Evolutionary conservation across 208 protist genomes (phyloP), one percentile per base, ranked within the genome.

Genomic region (Borovskyia barvae): DNA sequence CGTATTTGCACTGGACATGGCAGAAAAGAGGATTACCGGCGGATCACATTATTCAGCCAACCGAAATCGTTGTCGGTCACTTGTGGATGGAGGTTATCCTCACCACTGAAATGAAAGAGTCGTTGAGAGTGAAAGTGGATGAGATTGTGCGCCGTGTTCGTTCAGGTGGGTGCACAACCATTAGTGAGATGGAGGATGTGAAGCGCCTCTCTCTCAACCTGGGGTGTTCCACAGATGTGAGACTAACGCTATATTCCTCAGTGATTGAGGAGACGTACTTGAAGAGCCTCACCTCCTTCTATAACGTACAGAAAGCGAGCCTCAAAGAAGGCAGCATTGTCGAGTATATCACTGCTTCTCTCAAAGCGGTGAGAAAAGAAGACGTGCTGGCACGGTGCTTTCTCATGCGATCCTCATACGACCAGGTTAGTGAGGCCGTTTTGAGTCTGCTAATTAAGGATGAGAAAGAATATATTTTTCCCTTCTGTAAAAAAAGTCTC

Each of bases 1-100:
- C 79, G 22, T 94, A 90, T 48, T 59, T 89, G 43, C 87, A 94
- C 66, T 85, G 84, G 75, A 77, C 70, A 24, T 94, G 87, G 87
- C 77, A 90, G 39, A 89, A 91, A 51, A 66, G 70, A 19, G 87
- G 82, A 4, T 40, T 91, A 29, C 87, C 87, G 11, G 32, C 69
- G 11, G 80, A 87, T 26, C 87, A 92, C 56, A 68, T 64, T 26
- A 72, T 94, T 68, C 62, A 83, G 42, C 76, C 83, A 8, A 94
- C 84, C 14, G 83, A 90, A 51, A 74, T 85, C 30, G 58, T 91
- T 29, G 75, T 84, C 0, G 47, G 87, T 1, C 56, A 81, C 39
- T 46, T 88, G 12, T 91, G 82, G 83, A 66, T 58, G 19, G 82
- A 90, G 40, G 49, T 72, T 17, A 51, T 71, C 28, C 26, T 62